Evolutionary conservation across 176 grass and related monocot genomes (phyloP), one percentile per base, ranked within the genome.

Genomic region (Canna indica): DNA sequence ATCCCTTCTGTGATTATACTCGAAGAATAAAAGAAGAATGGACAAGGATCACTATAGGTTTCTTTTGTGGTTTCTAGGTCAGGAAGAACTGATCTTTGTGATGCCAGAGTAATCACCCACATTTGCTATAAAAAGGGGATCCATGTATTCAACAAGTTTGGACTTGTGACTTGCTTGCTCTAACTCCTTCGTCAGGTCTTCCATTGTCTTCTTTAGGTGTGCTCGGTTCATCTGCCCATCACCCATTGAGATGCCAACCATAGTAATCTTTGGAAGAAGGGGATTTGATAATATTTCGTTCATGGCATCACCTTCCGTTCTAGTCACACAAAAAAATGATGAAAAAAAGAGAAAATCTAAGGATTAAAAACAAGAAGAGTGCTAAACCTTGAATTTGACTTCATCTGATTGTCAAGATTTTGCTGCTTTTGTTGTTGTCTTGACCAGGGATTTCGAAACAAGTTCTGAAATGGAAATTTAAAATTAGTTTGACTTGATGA

Each of bases 181-280:
- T 22, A 93, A 74, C 38, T 99, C 89, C 78, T 88, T 90, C 20
- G 89, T 88, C 74, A 93, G 80, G 61, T 80, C 86, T 15, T 90
- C 89, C 94, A 97, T 87, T 70, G 82, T 90, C 67, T 93, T 93
- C 81, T 90, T 99, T 71, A 90, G 75, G 63, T 76, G 87, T 29
- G 84, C 76, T 77, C 82, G 90, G 84, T 70, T 90, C 82, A 88
- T 85, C 59, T 99, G 86, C 17, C 79, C 81, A 22, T 90, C 82
- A 75, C 83, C 78, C 82, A 85, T 89, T 24, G 92, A 84, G 42
- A 99, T 84, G 68, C 94, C 89, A 70, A 99, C 88, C 89, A 93
- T 93, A 14, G 89, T 97, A 60, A 99, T 87, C 76, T 93, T 93
- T 3, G 89, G 94, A 31, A 92, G 84, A 45, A 91, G 83, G 53